A percentile compares a stretch with the other conserved stretches of the same genome.
These are phyloP conservation scores for Ophiostoma ulmi DNA, from an alignment of 2,329 filamentous ascomycete species.

Conservation along the genomic window DNA sequence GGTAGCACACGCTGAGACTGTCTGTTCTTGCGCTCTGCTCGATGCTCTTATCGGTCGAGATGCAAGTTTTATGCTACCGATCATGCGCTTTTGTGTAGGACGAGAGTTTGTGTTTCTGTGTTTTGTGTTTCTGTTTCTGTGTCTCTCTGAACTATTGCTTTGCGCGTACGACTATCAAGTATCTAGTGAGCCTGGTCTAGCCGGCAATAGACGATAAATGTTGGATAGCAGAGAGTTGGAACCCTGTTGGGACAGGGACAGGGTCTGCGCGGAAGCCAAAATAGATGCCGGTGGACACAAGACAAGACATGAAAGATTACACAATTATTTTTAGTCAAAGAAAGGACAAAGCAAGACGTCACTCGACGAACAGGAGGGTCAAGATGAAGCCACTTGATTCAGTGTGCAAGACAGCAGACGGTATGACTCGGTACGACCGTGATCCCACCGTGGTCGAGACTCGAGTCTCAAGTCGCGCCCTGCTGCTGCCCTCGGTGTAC, in stretches of 20 bases:
- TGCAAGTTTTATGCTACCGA: background rate
- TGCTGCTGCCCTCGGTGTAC: background rate
- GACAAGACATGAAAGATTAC: background rate
- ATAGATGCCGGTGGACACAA: background rate
- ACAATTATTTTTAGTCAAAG: too few relatives aligned
- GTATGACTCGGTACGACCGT: background rate
- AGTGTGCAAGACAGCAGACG: background rate
- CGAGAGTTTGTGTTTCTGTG: background rate
- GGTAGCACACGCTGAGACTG: background rate
- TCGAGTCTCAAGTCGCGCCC: background rate
- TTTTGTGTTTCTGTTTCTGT: background rate
- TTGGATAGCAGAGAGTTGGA: too few relatives aligned
- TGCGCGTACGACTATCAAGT: background rate
- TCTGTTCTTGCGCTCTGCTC: background rate
- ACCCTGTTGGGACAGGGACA: background rate
- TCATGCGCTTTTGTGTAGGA: conserved; percentile 4
- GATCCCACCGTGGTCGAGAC: background rate
- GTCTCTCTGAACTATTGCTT: background rate
- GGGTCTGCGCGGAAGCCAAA: background rate
- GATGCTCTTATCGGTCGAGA: background rate
- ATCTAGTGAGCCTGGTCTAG: too few relatives aligned
- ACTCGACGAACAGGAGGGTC: conserved; percentile 5
- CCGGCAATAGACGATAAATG: too few relatives aligned
- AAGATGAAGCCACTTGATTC: background rate
- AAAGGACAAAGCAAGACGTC: background rate